Evolutionary conservation across 2,329 filamentous ascomycete species (phyloP), one percentile per base, ranked within the genome.

Genomic region (Curvularia spicifera): DNA sequence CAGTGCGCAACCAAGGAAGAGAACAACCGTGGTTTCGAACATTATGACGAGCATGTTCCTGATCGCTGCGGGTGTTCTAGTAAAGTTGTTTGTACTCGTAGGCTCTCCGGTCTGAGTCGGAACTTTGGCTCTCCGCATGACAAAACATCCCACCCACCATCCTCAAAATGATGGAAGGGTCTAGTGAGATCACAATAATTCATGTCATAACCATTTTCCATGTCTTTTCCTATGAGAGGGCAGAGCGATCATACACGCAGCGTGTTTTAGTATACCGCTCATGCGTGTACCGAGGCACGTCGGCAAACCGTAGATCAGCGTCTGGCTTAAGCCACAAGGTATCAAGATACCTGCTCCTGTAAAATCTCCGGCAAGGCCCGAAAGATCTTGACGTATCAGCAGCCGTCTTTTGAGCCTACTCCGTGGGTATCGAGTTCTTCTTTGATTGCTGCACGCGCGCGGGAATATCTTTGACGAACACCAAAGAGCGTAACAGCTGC

Each of bases 1-100:
- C 49, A 53, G 26, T 35, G 26, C 37, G 20, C 35, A 53, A 51
- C 40, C 35, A 51, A n/a, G 20, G 33, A 9, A 31, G 22, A 48
- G 31, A 42, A 53, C 33, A 39, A 12, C 49, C 54, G 37, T 26
- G 28, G 50, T 18, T 33, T 35, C 15, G 39, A 42, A 29, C 24
- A 29, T 12, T 46, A n/a, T 50, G 24, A 50, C n/a, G 35, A 18
- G n/a, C 10, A 15, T 40, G 33, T 35, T 28, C 33, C 22, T 22
- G 31, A 35, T 33, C 13, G n/a, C 37, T 9, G 29, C 35, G 35
- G 8, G 40, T 10, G n/a, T 46, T 26, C 18, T 37, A 18, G 22
- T 46, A 29, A 5, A 26, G 29, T 45, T 33, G 40, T 13, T 20
- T 10, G 5, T 15, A 22, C n/a, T 26, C 5, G 39, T 28, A 26